Percentiles rank a stretch among this genome's conserved stretches.
These are phyloP conservation scores for Boletus speciosus DNA, from an alignment of 768 basidiomycete genomes.

Conservation along the genomic window DNA sequence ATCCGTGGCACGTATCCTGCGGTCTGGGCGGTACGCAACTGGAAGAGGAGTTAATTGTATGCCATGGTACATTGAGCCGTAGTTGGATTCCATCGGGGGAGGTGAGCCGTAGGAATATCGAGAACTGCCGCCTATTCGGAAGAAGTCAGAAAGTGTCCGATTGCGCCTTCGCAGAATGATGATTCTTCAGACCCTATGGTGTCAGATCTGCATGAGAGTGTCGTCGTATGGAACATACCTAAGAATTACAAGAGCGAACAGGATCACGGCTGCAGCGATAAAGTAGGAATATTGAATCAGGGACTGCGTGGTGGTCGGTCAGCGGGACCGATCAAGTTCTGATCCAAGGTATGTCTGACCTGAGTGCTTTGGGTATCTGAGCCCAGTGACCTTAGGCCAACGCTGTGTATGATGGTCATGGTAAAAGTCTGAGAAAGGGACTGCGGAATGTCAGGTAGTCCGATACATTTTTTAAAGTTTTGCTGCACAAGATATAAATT, in stretches of 20 bases:
- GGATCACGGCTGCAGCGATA: slow-evolving; percentile 12
- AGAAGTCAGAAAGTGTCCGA: slow-evolving; percentile 19
- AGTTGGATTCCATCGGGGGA: not conserved
- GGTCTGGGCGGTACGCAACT: slow-evolving; percentile 19
- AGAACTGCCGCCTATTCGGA: not conserved
- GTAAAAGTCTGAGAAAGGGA: not conserved
- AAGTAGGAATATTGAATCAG: slow-evolving; percentile 24
- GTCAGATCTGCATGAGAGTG: slow-evolving; percentile 2
- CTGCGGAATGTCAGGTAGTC: not conserved
- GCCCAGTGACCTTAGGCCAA: not conserved
- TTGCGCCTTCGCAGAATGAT: slow-evolving; percentile 24
- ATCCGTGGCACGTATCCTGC: slow-evolving; percentile 34
- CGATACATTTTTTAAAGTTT: not conserved
- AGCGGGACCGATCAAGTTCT: not conserved
- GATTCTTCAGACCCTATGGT: slow-evolving; percentile 7
- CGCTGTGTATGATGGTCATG: slow-evolving; percentile 8
- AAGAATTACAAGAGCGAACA: slow-evolving; percentile 14
- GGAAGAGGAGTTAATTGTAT: slow-evolving; percentile 20
- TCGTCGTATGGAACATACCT: slow-evolving; percentile 13
- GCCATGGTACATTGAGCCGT: slow-evolving; percentile 12
- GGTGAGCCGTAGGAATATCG: slow-evolving; percentile 1
- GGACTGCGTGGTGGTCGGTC: slow-evolving; percentile 9
- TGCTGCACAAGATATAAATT: not conserved
- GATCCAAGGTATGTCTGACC: slow-evolving; percentile 11
- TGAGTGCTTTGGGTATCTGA: not conserved